Base-by-base conservation (phyloP, 2,329 filamentous ascomycete genomes). In the Epichloe bromicola region DNA sequence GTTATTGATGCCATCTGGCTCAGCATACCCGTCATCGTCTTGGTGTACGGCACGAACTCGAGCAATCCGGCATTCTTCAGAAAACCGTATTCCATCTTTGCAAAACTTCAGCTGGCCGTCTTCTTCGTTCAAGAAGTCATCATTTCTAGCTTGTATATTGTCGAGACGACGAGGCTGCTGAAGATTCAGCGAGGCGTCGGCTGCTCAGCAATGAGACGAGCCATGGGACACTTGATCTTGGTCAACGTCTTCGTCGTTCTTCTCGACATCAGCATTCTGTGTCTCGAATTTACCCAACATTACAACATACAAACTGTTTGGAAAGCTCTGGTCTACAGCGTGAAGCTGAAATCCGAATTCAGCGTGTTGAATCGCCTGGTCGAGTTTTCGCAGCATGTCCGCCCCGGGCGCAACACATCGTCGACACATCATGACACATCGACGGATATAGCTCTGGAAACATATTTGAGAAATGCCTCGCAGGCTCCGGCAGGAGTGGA, bases 111-210 rank as follows among this genome's bases (percentile, higher is more conserved):
- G 56, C 70, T 79, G 56, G 74, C 70, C 3, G 65, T 75, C 1
- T 80, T 80, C 59, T 76, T 72, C 53, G 51, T 78, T 1, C 76
- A 80, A 58, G 76, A 80, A 53, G 65, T 74, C 43, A 67, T 76
- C 46, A 70, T 80, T 37, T 78, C 75, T 0, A 69, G 68, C 0
- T 58, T 78, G 2, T 79, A 78, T 55, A 76, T 80, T 44, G 67
- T 65, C 60, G 74, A 78, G 48, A 76, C 76, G 0, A 62, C 70
- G 42, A 70, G 68, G 19, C 69, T 77, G 44, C 62, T 79, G 14
- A 67, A 66, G 11, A 55, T 72, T 5, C 69, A 74, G 48, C 66
- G 68, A 6, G 56, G 55, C 3, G 42, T 61, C 2, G 54, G 55
- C 17, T 58, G 54, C 20, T 49, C 42, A 1, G 55, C 50, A 12